Conservation (phyloP, 345 rosid species). For the Leavenworthia alabamica region DNA sequence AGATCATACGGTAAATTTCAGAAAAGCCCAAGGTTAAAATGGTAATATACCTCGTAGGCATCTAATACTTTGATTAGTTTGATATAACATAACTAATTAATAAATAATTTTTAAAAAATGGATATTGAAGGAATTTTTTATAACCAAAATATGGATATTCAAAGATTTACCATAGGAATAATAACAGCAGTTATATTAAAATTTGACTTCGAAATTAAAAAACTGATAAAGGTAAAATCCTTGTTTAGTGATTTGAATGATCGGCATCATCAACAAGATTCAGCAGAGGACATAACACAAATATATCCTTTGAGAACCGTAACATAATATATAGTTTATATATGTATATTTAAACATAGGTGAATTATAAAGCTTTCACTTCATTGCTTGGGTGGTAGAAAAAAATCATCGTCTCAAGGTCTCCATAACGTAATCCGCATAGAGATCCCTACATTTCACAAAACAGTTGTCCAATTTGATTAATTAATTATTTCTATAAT, state of each 20-base stretch:
- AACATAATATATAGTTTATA: constrained; percentile 7
- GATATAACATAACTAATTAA: too few relatives aligned
- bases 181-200: not conserved
- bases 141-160: not conserved
- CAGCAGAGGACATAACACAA: constrained; percentile 24
- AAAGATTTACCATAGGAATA: not conserved
- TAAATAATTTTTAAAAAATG: too few relatives aligned
- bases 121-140: not conserved
- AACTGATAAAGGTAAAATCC: constrained; percentile 6
- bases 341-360: constrained; percentile 9
- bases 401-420: constrained; percentile 41
- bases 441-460: too few relatives aligned
- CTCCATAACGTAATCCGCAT: too few relatives aligned
- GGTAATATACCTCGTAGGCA: not conserved
- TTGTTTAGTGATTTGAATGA: constrained; percentile 9
- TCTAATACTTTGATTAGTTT: too few relatives aligned
- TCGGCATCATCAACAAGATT: constrained; percentile 35
- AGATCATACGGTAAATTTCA: not conserved
- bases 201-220: constrained; percentile 1
- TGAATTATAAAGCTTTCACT: constrained; percentile 8
- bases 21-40: not conserved
- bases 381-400: constrained; percentile 3
- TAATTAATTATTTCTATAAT: not conserved
- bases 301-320: constrained; percentile 10
- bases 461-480: not conserved